Evolutionary conservation across 176 grass and related monocot species (phyloP).

Genomic region (Secale cereale): DNA sequence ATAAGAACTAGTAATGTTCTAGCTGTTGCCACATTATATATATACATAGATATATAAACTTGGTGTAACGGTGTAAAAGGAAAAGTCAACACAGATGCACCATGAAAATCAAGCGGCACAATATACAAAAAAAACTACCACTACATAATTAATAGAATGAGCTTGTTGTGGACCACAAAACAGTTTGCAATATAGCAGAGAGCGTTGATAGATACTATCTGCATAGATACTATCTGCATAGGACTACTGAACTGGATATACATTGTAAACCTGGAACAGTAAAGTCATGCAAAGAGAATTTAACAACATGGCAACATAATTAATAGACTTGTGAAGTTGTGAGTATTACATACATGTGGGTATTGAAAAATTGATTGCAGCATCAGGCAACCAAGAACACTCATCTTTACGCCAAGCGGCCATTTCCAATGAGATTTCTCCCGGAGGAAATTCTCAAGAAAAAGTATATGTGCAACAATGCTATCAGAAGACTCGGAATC

Average conservation of each 20-base stretch:
- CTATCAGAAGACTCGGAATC: conserved; percentile 45
- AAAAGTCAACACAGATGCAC: background rate
- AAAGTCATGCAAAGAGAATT: background rate
- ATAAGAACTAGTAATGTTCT: conserved; percentile 11
- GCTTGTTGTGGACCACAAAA: background rate
- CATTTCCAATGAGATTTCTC: conserved; percentile 76
- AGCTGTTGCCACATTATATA: background rate
- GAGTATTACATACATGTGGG: conserved; percentile 70
- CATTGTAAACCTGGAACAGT: background rate
- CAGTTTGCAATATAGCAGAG: background rate
- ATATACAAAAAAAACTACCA: background rate
- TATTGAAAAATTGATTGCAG: conserved; percentile 79
- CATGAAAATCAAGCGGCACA: background rate
- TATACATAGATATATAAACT: no score
- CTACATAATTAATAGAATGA: background rate
- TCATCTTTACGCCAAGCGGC: conserved; percentile 63
- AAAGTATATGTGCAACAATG: conserved; percentile 70
- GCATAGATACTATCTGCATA: background rate
- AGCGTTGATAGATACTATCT: background rate
- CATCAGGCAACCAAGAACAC: conserved; percentile 90
- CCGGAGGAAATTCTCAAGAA: conserved; percentile 62
- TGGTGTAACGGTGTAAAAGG: conserved; percentile 7
- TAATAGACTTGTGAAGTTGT: conserved; percentile 59
- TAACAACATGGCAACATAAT: conserved; percentile 12
- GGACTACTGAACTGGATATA: background rate